These are phyloP conservation scores for Coemansia brasiliensis DNA, from an alignment of 192 early-diverging fungal species.

Conservation along the genomic window DNA sequence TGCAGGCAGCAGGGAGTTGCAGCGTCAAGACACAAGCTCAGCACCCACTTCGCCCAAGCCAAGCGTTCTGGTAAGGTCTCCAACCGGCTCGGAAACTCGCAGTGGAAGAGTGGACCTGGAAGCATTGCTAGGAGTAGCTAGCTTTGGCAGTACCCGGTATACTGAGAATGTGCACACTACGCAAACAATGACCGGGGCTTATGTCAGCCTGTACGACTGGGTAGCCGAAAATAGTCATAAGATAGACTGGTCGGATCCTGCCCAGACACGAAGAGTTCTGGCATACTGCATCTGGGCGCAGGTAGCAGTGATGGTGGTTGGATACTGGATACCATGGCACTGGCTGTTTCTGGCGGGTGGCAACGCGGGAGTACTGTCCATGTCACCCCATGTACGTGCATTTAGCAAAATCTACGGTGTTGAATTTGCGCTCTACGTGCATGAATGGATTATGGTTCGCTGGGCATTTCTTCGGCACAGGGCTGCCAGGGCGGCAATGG, in stretches of 20 bases:
- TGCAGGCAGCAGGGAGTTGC: background rate
- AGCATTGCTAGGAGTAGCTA: conserved; percentile 37
- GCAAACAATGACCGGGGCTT: conserved; percentile 52
- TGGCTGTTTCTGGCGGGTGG: conserved; percentile 41
- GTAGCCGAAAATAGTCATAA: conserved; percentile 35
- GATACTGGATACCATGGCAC: conserved; percentile 51
- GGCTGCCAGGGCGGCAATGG: conserved; percentile 5
- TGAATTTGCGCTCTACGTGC: conserved; percentile 29
- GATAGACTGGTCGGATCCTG: conserved; percentile 52
- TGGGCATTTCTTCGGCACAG: conserved; percentile 5
- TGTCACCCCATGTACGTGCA: conserved; percentile 52
- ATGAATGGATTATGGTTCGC: conserved; percentile 24
- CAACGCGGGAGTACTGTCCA: conserved; percentile 33
- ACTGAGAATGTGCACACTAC: conserved; percentile 53
- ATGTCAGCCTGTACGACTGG: conserved; percentile 44
- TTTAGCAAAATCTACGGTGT: conserved; percentile 44
- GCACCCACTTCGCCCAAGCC: conserved; percentile 19
- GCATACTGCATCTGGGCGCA: conserved; percentile 31
- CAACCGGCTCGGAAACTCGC: conserved; percentile 8
- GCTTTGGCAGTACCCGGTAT: conserved; percentile 52
- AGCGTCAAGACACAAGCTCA: background rate
- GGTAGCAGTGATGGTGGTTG: conserved; percentile 19
- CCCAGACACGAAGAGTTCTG: conserved; percentile 27
- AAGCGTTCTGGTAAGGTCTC: conserved; percentile 20
- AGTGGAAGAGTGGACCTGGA: conserved; percentile 30